Conservation (phyloP, 2,329 filamentous ascomycete species). For the Fusarium mangiferae region DNA sequence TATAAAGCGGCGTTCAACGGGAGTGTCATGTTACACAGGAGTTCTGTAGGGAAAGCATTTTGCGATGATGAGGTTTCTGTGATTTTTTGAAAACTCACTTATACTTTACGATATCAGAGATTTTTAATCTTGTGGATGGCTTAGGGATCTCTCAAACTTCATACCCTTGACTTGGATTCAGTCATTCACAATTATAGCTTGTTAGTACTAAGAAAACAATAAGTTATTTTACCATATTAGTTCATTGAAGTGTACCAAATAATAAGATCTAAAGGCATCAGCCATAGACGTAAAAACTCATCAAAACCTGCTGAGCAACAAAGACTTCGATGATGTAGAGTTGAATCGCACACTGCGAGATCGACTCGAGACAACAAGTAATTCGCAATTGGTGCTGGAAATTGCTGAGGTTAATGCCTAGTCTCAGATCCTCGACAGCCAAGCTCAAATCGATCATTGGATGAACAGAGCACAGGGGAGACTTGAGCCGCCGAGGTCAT, state of each 20-base stretch:
- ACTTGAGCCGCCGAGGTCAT: neutral
- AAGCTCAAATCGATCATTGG: neutral
- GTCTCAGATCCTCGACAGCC: neutral
- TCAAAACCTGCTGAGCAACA: neutral
- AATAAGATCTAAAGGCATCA: neutral
- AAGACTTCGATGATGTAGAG: neutral
- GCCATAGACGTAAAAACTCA: neutral
- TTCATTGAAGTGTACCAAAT: neutral
- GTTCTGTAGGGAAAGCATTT: conserved; percentile 16
- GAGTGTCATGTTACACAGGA: conserved; percentile 20
- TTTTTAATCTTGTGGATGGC: conserved; percentile 3
- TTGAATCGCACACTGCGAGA: neutral
- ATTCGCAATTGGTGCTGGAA: neutral
- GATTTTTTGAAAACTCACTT: conserved; percentile 1
- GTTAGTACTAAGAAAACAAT: neutral
- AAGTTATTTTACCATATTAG: neutral
- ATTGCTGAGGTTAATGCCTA: neutral
- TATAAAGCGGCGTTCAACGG: conserved; percentile 20
- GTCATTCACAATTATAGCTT: neutral
- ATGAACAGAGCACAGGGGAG: neutral
- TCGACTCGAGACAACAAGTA: neutral
- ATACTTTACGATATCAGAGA: conserved; percentile 17
- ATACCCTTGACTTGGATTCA: neutral
- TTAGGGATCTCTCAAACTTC: neutral
- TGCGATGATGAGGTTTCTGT: conserved; percentile 5